Conservation (phyloP, 2,329 filamentous ascomycete species). For the Fusarium succisae region DNA sequence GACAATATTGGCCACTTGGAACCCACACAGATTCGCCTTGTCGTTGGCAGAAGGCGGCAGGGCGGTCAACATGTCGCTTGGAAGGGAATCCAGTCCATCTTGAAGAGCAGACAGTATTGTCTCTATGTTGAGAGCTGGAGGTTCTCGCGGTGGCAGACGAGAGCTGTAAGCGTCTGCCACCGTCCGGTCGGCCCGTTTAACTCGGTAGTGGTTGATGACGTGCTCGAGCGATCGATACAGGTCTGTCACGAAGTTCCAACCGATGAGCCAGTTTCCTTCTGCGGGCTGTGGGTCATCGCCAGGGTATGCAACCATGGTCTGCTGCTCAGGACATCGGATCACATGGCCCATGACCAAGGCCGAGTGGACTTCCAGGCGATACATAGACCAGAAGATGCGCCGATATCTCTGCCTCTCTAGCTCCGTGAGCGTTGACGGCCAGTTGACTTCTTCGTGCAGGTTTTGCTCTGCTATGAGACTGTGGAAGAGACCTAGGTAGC, state of each 20-base stretch:
- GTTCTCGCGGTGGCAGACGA: background rate
- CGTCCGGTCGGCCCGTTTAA: background rate
- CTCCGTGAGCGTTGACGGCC: background rate
- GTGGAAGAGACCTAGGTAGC: background rate
- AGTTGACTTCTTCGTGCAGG: background rate
- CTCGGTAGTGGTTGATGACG: background rate
- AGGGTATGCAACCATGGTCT: background rate
- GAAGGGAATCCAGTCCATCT: background rate
- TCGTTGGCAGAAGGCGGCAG: background rate
- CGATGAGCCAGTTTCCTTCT: background rate
- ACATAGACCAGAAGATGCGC: background rate
- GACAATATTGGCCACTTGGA: background rate
- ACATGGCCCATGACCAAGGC: background rate
- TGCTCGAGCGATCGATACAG: background rate
- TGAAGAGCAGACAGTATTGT: background rate
- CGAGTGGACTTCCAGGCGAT: background rate
- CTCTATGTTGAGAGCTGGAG: background rate
- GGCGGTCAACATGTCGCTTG: background rate
- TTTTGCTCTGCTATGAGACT: background rate
- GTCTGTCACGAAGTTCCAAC: background rate
- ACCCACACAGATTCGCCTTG: background rate
- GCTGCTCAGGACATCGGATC: background rate
- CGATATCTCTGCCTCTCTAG: background rate
- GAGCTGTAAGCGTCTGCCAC: background rate
- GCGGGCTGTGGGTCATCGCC: background rate